These are phyloP conservation scores for Neurospora sp. DNA, from an alignment of 495 filamentous ascomycete species.

Conservation along the genomic window DNA sequence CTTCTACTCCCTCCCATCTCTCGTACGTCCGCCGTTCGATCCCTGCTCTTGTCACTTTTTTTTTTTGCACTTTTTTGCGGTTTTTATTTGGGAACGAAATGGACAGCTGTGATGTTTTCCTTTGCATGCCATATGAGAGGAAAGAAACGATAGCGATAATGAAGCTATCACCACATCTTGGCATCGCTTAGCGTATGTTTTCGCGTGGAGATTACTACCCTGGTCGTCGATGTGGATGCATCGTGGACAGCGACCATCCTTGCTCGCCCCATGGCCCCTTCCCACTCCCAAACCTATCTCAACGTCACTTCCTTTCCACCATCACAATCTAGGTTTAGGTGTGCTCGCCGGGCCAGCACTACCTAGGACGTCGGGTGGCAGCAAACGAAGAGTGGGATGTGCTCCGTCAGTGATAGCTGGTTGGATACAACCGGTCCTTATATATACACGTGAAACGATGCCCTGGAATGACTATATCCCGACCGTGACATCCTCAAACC, in stretches of 20 bases:
- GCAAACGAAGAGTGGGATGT: background rate
- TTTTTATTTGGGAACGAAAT: background rate
- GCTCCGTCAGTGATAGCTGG: background rate
- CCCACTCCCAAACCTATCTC: background rate
- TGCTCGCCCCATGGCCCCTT: background rate
- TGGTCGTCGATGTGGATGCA: background rate
- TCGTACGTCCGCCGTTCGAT: background rate
- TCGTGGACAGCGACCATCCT: background rate
- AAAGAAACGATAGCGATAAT: background rate
- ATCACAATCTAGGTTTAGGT: background rate
- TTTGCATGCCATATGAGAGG: no score
- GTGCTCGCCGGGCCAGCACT: background rate
- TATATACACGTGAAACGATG: background rate
- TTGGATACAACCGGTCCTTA: no score
- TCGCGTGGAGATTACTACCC: background rate
- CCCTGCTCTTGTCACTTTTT: background rate
- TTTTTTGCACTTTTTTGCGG: background rate
- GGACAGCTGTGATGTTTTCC: no score
- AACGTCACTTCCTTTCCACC: background rate
- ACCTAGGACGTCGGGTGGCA: no score
- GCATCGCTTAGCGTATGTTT: background rate
- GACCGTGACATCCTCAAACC: background rate
- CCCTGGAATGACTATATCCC: background rate
- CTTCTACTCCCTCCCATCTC: background rate
- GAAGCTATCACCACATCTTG: background rate